Base-by-base conservation (phyloP, 2,329 filamentous ascomycete genomes). In the Coleophoma cylindrospora region DNA sequence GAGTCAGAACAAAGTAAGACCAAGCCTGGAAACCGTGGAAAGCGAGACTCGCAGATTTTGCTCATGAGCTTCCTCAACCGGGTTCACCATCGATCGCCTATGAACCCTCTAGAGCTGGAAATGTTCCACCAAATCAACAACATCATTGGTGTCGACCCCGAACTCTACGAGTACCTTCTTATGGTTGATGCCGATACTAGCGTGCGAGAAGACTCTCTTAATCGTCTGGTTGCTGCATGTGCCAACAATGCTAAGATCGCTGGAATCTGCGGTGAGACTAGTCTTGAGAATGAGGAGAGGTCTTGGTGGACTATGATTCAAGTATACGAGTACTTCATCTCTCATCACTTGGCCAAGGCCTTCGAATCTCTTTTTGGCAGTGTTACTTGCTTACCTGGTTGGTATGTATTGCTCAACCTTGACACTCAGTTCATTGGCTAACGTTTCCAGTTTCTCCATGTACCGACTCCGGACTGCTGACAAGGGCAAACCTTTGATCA, bases 281-380 rank as follows among this genome's bases (percentile, higher is more conserved):
- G 86, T 68, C 76, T 99, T 63, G 89, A 96, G 67, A 99, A 99
- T 63, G 92, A 96, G 68, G 90, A 96, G 62, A 81, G 86, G 58
- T 91, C 86, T 62, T 97, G 91, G 91, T 96, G 90, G 89, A 99
- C 94, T 12, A 99, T 99, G 94, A 99, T 99, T 64, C 94, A 99
- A 69, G 94, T 99, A 57, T 99, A 99, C 73, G 94, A 99, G 69
- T 99, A 99, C 76, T 99, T 91, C 69, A 99, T 99, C 65, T 97
- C 94, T 32, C 94, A 99, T 77, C 88, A 99, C 70, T 74, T 99
- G 67, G 79, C 94, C 48, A 99, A 99, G 74, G 90, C 94, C 54
- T 99, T 99, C 66, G 94, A 99, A 68, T 96, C 91, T 53, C 81
- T 99, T 53, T 99, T 99, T 65, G 94, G 91, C 65, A 95, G 90